Base-by-base conservation (phyloP, 306 rosid species). In the Abrus precatorius region DNA sequence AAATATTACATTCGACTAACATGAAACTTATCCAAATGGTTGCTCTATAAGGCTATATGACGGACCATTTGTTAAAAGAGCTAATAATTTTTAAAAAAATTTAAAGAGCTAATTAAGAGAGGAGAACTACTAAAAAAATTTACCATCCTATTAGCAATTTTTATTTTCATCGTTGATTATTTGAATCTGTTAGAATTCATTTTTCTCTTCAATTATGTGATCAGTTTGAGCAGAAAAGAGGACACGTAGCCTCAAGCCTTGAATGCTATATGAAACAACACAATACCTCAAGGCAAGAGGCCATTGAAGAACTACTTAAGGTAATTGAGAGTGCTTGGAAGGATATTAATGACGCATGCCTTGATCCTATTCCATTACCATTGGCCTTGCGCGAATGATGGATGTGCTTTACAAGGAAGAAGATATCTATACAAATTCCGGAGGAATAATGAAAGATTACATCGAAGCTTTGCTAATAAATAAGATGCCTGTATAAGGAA, bases 191-290 rank as follows among this genome's bases (percentile, higher is more conserved):
- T 4, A 64, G 2, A 10, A 36, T 64, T 64, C n/a, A 14, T 40
- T 64, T n/a, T 27, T 1, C 44, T 20, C 6, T 44, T 5, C 0
- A 4, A 36, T 36, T 44, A 1, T 9, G 1, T 1, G 2, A 27
- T 38, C 6, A 69, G 78, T 57, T 27, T 74, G 78, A 74, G 7
- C 50, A 76, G 7, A 27, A 76, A 7, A 76, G 83, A 60, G 83
- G 77, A 12, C 83, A 80, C 14, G 64, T 10, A 36, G 83, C 32
- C 4, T 80, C 83, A 60, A 20, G 41, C 29, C 4, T 71, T 5
- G 83, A 80, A 1, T 80, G 83, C 0, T 80, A 80, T 34, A 80
- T 80, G 72, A 71, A 71, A 0, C 13, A 80, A 80, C 5, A 80
- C 49, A 56, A 56, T 12, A 56, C 10, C 4, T 36, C 72, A 7